Conservation (phyloP, 2,329 filamentous ascomycete species). For the Colletotrichum lupini region DNA sequence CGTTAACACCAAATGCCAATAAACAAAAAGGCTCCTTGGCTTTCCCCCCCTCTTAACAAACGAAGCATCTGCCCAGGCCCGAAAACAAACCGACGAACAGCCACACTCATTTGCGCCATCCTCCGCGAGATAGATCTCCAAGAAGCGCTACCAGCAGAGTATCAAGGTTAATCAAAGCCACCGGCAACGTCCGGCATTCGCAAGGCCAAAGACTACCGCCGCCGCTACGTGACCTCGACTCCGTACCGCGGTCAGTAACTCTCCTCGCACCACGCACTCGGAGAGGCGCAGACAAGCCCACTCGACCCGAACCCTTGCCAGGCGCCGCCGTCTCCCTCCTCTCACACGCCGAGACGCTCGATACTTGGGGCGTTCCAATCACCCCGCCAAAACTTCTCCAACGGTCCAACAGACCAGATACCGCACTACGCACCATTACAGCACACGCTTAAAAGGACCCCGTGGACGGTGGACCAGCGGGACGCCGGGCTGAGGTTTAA, state of each 20-base stretch:
- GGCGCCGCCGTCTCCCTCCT: not conserved
- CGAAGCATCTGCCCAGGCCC: not conserved
- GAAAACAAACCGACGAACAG: not conserved
- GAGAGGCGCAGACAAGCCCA: conserved; percentile 16
- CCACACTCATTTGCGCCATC: not conserved
- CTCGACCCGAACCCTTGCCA: conserved; percentile 9
- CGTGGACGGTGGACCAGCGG: conserved; percentile 27
- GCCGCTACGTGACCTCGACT: not conserved
- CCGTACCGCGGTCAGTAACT: not conserved
- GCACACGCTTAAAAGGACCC: conserved; percentile 15
- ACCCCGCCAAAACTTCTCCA: conserved; percentile 19
- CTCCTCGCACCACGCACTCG: not conserved
- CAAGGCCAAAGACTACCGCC: not conserved
- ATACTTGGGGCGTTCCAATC: not conserved
- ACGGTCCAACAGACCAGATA: conserved; percentile 6
- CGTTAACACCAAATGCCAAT: no score
- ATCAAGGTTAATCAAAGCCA: not conserved
- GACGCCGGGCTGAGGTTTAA: conserved; percentile 29
- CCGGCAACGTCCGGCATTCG: not conserved
- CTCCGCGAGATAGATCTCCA: not conserved
- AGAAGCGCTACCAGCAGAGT: not conserved
- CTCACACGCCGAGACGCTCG: not conserved
- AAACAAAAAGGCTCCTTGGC: not conserved
- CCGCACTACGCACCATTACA: not conserved
- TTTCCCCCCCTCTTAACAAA: not conserved